Conservation (phyloP, 73 alveolate genomes). For the Paramecium primaurelia region DNA sequence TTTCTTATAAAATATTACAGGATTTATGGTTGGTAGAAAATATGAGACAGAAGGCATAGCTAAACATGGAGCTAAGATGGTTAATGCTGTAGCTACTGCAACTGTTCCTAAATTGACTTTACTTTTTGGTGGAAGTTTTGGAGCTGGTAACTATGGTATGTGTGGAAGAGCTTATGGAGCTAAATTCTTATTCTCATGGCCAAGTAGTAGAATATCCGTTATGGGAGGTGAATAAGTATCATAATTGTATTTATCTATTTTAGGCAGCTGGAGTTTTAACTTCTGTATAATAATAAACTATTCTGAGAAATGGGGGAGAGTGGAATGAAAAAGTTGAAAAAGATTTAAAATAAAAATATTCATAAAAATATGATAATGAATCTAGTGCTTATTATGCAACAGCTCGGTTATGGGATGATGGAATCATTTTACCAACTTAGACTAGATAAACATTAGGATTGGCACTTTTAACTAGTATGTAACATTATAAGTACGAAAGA, state of each 20-base stretch:
- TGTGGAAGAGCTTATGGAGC: slow-evolving; percentile 97
- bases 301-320: slow-evolving; percentile 64
- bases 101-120: slow-evolving; percentile 91
- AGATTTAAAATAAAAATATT: slow-evolving; percentile 53
- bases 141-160: slow-evolving; percentile 99
- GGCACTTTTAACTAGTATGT: slow-evolving; percentile 20
- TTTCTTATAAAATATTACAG: slow-evolving; percentile 91
- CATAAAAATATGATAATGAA: slow-evolving; percentile 70
- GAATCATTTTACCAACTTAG: slow-evolving; percentile 81
- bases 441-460: slow-evolving; percentile 80
- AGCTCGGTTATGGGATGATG: slow-evolving; percentile 97
- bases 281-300: slow-evolving; percentile 58
- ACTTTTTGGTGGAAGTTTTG: slow-evolving; percentile 88
- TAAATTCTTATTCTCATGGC: slow-evolving; percentile 89
- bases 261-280: slow-evolving; percentile 67
- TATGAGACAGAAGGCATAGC: slow-evolving; percentile 96
- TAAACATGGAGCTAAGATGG: slow-evolving; percentile 96
- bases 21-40: slow-evolving; percentile 94
- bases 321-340: slow-evolving; percentile 66
- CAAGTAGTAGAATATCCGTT: slow-evolving; percentile 89
- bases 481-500: not conserved
- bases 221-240: slow-evolving; percentile 95
- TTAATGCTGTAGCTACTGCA: slow-evolving; percentile 91
- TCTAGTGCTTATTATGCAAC: slow-evolving; percentile 87
- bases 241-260: not conserved